These are phyloP conservation scores for Debaryomyces sp. DNA, from an alignment of 1,139 yeast species.

Conservation along the genomic window DNA sequence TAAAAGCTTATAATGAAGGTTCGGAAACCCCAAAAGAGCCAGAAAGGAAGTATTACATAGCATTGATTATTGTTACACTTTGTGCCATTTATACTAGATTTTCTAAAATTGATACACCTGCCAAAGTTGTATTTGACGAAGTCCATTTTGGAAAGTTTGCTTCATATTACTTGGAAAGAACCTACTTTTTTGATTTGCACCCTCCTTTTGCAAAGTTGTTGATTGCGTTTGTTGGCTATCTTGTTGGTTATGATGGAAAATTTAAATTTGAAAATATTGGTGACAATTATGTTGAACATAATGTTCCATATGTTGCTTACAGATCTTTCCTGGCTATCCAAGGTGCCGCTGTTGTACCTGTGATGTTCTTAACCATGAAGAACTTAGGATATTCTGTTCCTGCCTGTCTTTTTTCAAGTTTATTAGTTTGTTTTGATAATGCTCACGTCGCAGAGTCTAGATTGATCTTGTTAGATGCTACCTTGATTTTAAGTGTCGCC, in stretches of 20 bases:
- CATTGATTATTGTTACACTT: constrained; percentile 54
- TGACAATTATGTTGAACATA: constrained; percentile 69
- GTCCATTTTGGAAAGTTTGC: constrained; percentile 98
- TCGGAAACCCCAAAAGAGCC: constrained; percentile 8
- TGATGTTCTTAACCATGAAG: constrained; percentile 80
- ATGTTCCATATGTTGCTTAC: constrained; percentile 89
- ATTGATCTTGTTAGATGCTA: constrained; percentile 87
- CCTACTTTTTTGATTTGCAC: constrained; percentile 93
- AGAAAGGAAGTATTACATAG: constrained; percentile 38
- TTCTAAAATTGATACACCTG: constrained; percentile 68
- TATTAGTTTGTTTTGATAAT: constrained; percentile 80
- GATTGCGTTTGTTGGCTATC: constrained; percentile 87
- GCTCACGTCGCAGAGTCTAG: constrained; percentile 94
- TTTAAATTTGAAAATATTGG: constrained; percentile 94
- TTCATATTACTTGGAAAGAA: constrained; percentile 77
- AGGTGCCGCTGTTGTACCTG: constrained; percentile 82
- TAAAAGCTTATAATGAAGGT: constrained; percentile 9
- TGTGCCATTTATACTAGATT: constrained; percentile 76
- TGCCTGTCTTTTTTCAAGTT: constrained; percentile 80
- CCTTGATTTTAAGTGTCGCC: constrained; percentile 81
- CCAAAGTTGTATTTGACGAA: constrained; percentile 94
- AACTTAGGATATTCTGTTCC: constrained; percentile 78
- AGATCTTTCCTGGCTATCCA: constrained; percentile 80
- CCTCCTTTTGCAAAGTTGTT: constrained; percentile 97
- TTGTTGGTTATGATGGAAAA: constrained; percentile 84